Conservation (phyloP, 2,329 filamentous ascomycete genomes). For the Alternaria metachromatica region DNA sequence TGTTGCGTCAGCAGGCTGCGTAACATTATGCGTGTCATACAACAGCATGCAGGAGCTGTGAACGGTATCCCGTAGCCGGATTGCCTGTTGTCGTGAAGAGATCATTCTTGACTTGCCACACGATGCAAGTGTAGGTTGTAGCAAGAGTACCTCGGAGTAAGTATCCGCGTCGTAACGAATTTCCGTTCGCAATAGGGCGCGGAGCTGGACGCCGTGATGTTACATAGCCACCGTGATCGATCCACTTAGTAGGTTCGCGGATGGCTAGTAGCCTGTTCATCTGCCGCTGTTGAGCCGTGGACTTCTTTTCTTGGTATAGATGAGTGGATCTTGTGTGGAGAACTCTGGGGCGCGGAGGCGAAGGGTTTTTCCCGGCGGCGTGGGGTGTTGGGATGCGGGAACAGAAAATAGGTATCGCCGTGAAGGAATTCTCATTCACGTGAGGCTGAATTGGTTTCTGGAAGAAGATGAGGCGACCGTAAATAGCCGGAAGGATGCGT, state of each 20-base stretch:
- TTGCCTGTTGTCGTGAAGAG: background rate
- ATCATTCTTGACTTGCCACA: background rate
- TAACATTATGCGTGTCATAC: constrained; percentile 14
- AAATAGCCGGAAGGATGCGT: background rate
- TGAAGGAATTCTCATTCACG: background rate
- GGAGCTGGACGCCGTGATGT: background rate
- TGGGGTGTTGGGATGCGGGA: constrained; percentile 8
- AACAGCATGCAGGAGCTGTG: constrained; percentile 1
- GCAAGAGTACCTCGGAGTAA: background rate
- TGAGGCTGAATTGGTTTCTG: background rate
- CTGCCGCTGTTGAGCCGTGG: constrained; percentile 26
- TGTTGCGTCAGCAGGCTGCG: constrained; percentile 12
- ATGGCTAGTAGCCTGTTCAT: constrained; percentile 1
- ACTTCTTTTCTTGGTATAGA: constrained; percentile 20
- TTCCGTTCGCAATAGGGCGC: background rate
- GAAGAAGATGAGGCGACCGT: background rate
- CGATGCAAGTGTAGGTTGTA: background rate
- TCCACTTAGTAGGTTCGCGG: constrained; percentile 11
- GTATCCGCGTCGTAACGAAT: background rate
- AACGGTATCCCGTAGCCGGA: constrained; percentile 2
- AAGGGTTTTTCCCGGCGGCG: constrained; percentile 10
- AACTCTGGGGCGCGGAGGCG: constrained; percentile 15
- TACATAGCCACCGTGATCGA: constrained; percentile 5
- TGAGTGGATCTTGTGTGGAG: constrained; percentile 27
- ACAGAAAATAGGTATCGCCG: background rate